Conservation (phyloP, 768 basidiomycete species). For the Mycena indigotica region DNA sequence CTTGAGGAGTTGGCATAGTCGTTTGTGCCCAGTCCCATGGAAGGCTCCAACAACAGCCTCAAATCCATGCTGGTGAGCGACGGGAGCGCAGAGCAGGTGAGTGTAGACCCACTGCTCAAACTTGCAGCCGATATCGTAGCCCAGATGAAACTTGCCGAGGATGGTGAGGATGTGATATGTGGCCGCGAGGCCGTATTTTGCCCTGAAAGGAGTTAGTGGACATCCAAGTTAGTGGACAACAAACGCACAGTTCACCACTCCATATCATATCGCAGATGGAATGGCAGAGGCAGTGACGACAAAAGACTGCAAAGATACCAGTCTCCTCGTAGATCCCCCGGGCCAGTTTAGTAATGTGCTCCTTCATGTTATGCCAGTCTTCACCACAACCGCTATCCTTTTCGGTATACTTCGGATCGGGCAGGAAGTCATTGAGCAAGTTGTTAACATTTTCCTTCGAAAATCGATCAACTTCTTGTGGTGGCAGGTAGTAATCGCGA, state of each 20-base stretch:
- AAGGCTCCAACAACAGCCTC: not conserved
- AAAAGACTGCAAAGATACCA: constrained; percentile 39
- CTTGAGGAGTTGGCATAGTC: not conserved
- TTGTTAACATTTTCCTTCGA: constrained; percentile 10
- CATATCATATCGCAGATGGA: constrained; percentile 35
- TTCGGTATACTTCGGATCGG: constrained; percentile 31
- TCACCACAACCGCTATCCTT: constrained; percentile 29
- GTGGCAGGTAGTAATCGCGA: constrained; percentile 6
- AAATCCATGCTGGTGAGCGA: not conserved
- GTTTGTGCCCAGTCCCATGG: not conserved
- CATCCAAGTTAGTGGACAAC: not conserved
- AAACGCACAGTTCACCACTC: constrained; percentile 38
- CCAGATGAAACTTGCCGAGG: not conserved
- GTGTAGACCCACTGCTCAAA: constrained; percentile 9
- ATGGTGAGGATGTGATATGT: not conserved
- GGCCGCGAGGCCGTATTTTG: constrained; percentile 12
- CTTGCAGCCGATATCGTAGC: constrained; percentile 21
- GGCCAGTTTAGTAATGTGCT: constrained; percentile 24
- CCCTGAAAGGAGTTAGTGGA: not conserved
- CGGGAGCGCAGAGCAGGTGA: not conserved
- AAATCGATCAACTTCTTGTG: not conserved
- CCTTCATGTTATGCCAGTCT: constrained; percentile 19
- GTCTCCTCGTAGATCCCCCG: constrained; percentile 39
- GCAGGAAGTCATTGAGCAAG: not conserved
- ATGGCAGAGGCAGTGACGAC: constrained; percentile 34